Evolutionary conservation across 495 filamentous ascomycete species (phyloP), one percentile per base, ranked within the genome.

Genomic region (Copromyces sp.): DNA sequence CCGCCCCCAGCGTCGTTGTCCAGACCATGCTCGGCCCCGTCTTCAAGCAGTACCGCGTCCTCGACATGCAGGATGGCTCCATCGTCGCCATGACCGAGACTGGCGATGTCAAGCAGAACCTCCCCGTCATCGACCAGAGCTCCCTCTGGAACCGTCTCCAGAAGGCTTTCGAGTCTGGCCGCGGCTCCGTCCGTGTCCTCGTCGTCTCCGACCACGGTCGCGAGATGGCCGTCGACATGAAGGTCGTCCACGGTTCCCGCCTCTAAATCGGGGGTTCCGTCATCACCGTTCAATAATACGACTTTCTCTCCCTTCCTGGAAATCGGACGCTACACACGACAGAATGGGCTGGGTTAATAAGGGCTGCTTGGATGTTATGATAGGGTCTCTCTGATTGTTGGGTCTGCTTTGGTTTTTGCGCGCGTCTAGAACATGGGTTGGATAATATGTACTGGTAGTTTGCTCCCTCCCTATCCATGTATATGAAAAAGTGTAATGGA

Each of bases 31-130:
- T 97, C 72, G 95, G 95, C 78, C 95, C 95, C 59, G 92, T 99
- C 87, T 98, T 97, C 94, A 98, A 98, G 92, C 97, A 97, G 87
- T 99, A 99, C 90, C 94, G 95, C 82, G 94, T 99, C 80, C 92
- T 99, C 45, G 95, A 99, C 86, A 91, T 99, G 85, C 93, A 93
- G 83, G 93, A 97, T 73, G 91, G 92, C 78, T 84, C 85, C 82
- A 80, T 86, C 78, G 83, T 85, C 70, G 84, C 83, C 80, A 85
- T 86, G 82, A 84, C 85, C 77, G 83, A 87, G 82, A 84, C 83
- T 35, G 95, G 95, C 77, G 95, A 98, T 83, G 94, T 99, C 88
- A 98, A 98, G 92, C 95, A 97, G 86, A 90, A 90, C 76, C 87
- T 99, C 59, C 89, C 92, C 69, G 93, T 98, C 82, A 90, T 98